Conservation (phyloP, 164 flowering plant genomes). For the Stephania yunnanensis region DNA sequence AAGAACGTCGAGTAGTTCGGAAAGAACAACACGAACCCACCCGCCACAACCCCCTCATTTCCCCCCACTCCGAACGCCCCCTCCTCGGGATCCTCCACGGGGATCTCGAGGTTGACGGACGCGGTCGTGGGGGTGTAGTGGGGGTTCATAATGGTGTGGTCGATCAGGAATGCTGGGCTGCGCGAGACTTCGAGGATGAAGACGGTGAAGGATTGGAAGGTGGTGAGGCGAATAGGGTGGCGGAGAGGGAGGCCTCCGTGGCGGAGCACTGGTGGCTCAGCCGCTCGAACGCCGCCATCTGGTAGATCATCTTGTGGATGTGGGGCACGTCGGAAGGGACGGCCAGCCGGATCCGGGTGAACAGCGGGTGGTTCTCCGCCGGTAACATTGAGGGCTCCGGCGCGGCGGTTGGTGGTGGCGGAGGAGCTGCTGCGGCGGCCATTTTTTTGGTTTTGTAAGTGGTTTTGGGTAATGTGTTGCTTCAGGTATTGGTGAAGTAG, state of each 20-base stretch:
- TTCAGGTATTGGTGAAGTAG: no score
- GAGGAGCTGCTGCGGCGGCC: constrained; percentile 14
- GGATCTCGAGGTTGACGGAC: constrained; percentile 26
- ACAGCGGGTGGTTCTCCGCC: constrained; percentile 6
- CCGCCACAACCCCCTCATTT: constrained; percentile 34
- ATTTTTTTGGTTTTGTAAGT: neutral
- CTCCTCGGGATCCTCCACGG: constrained; percentile 46
- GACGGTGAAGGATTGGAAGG: constrained; percentile 79
- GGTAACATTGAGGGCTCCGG: constrained; percentile 6
- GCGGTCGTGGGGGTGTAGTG: constrained; percentile 28
- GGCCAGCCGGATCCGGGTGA: constrained; percentile 61
- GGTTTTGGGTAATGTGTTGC: no score
- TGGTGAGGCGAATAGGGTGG: constrained; percentile 65
- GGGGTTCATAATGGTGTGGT: constrained; percentile 13
- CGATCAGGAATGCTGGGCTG: constrained; percentile 32
- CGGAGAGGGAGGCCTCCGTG: constrained; percentile 57
- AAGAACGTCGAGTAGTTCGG: constrained; percentile 72
- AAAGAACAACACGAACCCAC: constrained; percentile 80
- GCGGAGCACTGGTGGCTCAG: constrained; percentile 68
- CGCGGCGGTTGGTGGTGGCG: constrained; percentile 7
- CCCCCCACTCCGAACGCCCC: constrained; percentile 27
- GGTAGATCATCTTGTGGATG: constrained; percentile 73
- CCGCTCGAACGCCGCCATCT: constrained; percentile 84
- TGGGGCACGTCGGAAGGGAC: constrained; percentile 52
- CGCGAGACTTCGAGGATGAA: constrained; percentile 64